Conservation (phyloP, 2,329 filamentous ascomycete species). For the Penicillium sp. region DNA sequence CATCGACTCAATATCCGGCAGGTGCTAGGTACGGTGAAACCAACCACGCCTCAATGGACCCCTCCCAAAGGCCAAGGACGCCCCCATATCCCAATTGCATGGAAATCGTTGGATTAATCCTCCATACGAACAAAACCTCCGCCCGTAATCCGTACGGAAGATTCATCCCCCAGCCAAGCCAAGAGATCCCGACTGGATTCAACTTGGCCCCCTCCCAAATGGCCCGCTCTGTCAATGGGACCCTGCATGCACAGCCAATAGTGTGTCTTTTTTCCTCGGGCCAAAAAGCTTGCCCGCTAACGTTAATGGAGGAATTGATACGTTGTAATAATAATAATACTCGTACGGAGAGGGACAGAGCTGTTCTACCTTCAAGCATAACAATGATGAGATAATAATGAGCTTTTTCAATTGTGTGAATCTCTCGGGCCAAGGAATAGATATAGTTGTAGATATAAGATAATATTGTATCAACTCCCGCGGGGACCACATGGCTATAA, state of each 20-base stretch:
- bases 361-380: not conserved
- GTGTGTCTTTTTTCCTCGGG: not conserved
- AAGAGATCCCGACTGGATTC: not conserved
- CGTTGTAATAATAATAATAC: not conserved
- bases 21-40: not conserved
- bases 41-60: not conserved
- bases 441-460: not conserved
- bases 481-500: not conserved
- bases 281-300: constrained; percentile 11
- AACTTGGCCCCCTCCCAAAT: not conserved
- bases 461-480: not conserved
- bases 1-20: not conserved
- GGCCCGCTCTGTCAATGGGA: not conserved
- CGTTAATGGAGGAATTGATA: not conserved
- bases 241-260: not conserved
- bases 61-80: not conserved
- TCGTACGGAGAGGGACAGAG: not conserved
- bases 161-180: not conserved
- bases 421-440: not conserved
- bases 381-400: not conserved
- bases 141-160: not conserved
- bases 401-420: not conserved
- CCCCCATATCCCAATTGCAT: not conserved
- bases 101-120: too few species aligned
- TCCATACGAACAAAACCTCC: not conserved